Base-by-base conservation (phyloP, 176 grass and related monocot species). In the Eleusine coracana region DNA sequence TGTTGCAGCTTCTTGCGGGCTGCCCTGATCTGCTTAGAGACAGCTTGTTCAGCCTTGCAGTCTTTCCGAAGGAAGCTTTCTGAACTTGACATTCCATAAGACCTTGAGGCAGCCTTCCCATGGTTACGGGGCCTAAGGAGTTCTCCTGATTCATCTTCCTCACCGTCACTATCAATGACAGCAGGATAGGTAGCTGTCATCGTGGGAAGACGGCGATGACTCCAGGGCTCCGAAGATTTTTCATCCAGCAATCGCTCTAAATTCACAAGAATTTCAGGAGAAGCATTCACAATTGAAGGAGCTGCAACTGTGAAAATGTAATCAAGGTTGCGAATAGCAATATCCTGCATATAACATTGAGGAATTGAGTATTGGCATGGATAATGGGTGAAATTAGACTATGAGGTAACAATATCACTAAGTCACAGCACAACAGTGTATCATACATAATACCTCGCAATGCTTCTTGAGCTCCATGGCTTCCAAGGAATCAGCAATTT, bases 1-100 rank as follows among this genome's bases (percentile, higher is more conserved):
- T 99, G 96, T 91, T 99, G 96, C 73, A 99, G 89, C 72, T 99
- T 99, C 88, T 96, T 99, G 27, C 91, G 81, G 70, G 96, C 50
- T 75, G 91, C 91, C 77, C 96, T 92, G 44, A 96, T 92, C 90
- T 99, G 91, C 75, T 94, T 99, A 25, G 82, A 89, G 63, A 92
- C 83, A 68, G 80, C 80, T 86, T 96, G 91, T 31, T 96, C 93
- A 81, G 77, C 86, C 87, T 79, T 80, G 56, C 62, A 85, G 74
- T 88, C 87, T 74, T 66, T 88, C 78, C 90, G 76, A 59, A 96
- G 69, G 75, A 96, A 94, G 79, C 74, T 94, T 2, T 85, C 92
- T 70, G 78, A 66, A 87, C 84, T 89, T 77, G 90, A 84, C 67
- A 86, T 84, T 81, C 79, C 89, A 89, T 78, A 85, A 58, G 84